Evolutionary conservation across 1,139 yeast genomes (phyloP), one percentile per base, ranked within the genome.

Genomic region (Yamadazyma triangularis): DNA sequence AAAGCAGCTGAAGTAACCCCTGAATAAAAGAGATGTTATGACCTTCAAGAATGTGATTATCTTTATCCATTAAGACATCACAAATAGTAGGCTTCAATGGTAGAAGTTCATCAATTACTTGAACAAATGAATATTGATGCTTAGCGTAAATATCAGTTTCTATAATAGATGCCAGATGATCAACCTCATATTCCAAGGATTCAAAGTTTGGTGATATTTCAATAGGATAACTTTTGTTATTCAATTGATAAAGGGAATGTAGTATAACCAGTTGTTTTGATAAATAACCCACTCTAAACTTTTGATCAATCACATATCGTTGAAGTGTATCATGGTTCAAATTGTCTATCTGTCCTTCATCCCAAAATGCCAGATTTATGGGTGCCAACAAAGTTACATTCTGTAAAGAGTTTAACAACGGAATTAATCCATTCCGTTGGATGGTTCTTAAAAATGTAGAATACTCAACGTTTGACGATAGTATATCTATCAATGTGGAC

Each of bases 361-460:
- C 37, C 7, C 42, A 66, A 55, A 84, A 88, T 1, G 96, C 96
- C 45, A 83, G 78, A 56, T 89, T 87, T 13, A 85, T 72, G 0
- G 97, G 96, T 0, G 96, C 96, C 27, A 87, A 53, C 13, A 89
- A 58, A 0, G 97, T 87, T 31, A 81, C 71, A 51, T 88, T 83
- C 23, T 65, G 60, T 39, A 83, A 56, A 23, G 63, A 61, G 51
- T 87, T 89, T 30, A 91, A 55, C 21, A 61, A 56, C 1, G 94
- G 93, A 1, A 91, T 64, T 39, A 84, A 58, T 9, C 82, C 93
- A 27, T 70, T 64, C 30, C 72, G 60, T 51, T 89, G 96, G 3
- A 89, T 47, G 16, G 76, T 61, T 29, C 79, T 60, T 14, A 89
- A 58, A 36, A 89, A 77, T 31, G 70, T 70, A 15, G 94, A 79